phyloP scores from a whole-genome alignment of 2,329 filamentous ascomycete species.

The Zymoseptoria passerinii region DNA sequence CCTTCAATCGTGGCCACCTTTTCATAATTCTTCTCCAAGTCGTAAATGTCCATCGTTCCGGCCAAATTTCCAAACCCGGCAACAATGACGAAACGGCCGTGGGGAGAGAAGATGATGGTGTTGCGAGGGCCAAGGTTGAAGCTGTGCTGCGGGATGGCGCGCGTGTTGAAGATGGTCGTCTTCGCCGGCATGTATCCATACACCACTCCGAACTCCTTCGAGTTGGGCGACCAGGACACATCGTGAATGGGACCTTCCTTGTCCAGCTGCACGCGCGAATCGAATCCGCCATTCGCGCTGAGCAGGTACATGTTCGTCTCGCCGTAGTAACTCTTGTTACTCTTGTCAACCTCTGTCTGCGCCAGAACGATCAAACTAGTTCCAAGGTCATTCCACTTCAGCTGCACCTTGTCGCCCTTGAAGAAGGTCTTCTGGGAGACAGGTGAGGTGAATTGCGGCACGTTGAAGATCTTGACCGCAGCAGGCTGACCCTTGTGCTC shows the following conservation, averaged over 20 bases:
- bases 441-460: constrained; percentile 72
- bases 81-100: constrained; percentile 84
- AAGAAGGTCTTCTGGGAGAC: constrained; percentile 98
- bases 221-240: constrained; percentile 96
- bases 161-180: constrained; percentile 93
- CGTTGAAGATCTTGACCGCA: constrained; percentile 86
- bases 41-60: constrained; percentile 95
- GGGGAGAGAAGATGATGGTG: constrained; percentile 89
- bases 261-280: constrained; percentile 72
- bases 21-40: constrained; percentile 84
- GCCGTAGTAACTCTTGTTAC: constrained; percentile 98
- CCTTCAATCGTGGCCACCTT: constrained; percentile 93
- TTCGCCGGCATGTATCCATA: constrained; percentile 99
- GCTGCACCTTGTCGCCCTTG: constrained; percentile 97
- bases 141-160: constrained; percentile 71
- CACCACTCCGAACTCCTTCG: constrained; percentile 93
- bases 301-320: constrained; percentile 95
- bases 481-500: constrained; percentile 92
- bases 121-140: constrained; percentile 87
- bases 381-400: constrained; percentile 94
- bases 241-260: constrained; percentile 98
- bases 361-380: constrained; percentile 89
- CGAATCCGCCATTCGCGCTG: constrained; percentile 82
- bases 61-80: constrained; percentile 96
- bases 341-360: constrained; percentile 96